phyloP scores from a whole-genome alignment of 768 basidiomycete species.

The Terana coerulea region DNA sequence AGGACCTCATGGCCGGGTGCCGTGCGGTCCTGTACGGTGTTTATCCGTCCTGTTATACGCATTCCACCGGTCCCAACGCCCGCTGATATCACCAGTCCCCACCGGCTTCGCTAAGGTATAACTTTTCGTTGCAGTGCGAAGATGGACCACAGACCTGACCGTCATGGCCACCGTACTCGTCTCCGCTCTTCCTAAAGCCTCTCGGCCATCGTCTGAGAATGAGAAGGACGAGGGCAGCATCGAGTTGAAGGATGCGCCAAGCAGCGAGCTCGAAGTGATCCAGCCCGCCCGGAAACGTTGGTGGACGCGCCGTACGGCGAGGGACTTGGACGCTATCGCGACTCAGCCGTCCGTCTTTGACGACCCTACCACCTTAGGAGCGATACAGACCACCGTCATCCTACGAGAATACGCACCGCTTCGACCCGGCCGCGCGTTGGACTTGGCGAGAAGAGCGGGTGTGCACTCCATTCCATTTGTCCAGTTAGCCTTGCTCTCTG shows the following conservation, averaged over 20 bases:
- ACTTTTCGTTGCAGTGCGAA: background rate
- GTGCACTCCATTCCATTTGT: too few relatives aligned
- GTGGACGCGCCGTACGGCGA: constrained; percentile 3
- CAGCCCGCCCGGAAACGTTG: background rate
- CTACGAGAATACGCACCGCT: constrained; percentile 61
- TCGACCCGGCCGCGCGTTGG: constrained; percentile 66
- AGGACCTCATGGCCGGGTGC: background rate
- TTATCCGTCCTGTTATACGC: too few relatives aligned
- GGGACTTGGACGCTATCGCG: constrained; percentile 48
- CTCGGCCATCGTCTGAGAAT: constrained; percentile 4
- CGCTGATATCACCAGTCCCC: background rate
- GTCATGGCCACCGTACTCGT: constrained; percentile 2
- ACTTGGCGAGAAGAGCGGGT: constrained; percentile 67
- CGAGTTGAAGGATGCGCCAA: background rate
- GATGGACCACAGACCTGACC: background rate
- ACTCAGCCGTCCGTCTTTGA: constrained; percentile 64
- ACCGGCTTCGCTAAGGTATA: background rate
- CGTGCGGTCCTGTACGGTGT: background rate
- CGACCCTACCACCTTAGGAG: constrained; percentile 45
- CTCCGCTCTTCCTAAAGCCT: background rate
- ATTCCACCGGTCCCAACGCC: background rate
- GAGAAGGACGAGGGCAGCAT: constrained; percentile 9
- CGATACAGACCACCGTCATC: constrained; percentile 47
- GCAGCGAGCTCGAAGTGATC: background rate
- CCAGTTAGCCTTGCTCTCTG: background rate